Percentiles rank a stretch among this genome's conserved stretches.
These are phyloP conservation scores for Ustilago hordei DNA, from an alignment of 1,284 basidiomycete species.

Conservation along the genomic window DNA sequence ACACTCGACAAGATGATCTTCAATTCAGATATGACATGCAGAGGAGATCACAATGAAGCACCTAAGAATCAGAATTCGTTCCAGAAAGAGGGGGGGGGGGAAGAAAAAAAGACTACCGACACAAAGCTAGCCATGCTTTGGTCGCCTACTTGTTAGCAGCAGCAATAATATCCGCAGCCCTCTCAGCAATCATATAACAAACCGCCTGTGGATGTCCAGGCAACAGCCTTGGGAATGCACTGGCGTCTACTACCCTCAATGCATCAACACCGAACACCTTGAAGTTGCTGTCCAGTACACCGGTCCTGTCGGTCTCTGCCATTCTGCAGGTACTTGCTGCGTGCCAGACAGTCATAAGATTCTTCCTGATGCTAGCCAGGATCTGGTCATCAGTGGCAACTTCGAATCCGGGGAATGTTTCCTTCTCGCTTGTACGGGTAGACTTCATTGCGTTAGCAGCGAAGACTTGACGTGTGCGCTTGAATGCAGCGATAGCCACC, in stretches of 20 bases:
- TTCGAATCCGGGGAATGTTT: conserved; percentile 65
- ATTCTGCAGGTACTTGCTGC: conserved; percentile 68
- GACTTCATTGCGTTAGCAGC: conserved; percentile 67
- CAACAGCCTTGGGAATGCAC: conserved; percentile 70
- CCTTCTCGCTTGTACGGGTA: conserved; percentile 66
- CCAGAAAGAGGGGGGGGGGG: no score
- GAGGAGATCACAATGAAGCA: background rate
- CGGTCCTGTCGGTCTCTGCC: conserved; percentile 65
- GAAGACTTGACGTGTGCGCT: conserved; percentile 58
- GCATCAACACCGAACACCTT: conserved; percentile 72
- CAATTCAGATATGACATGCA: background rate
- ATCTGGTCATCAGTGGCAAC: conserved; percentile 71
- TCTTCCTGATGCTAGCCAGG: conserved; percentile 69
- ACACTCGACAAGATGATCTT: no score
- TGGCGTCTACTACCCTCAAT: conserved; percentile 73
- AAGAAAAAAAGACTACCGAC: no score
- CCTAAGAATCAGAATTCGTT: background rate
- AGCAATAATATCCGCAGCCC: conserved; percentile 38
- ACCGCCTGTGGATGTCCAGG: conserved; percentile 58
- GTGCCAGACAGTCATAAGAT: conserved; percentile 71
- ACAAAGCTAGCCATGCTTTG: no score
- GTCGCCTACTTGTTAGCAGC: conserved; percentile 22
- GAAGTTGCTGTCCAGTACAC: conserved; percentile 73
- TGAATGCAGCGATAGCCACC: conserved; percentile 55
- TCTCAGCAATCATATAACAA: conserved; percentile 58